Evolutionary conservation across 2,329 filamentous ascomycete species (phyloP), one percentile per base, ranked within the genome.

Genomic region (Trichophyton rubrum): DNA sequence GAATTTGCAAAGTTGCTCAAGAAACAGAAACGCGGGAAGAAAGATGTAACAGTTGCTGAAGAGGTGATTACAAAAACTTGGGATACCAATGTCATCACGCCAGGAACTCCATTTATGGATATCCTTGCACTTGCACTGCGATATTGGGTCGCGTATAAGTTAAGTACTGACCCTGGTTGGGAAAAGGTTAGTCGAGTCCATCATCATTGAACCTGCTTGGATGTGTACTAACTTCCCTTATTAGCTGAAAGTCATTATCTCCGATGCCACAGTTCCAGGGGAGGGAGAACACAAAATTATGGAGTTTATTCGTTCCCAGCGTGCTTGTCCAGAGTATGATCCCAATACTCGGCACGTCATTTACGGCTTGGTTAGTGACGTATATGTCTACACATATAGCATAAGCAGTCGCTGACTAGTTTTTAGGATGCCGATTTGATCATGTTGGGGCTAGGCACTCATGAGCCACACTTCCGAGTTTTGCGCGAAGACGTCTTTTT

Each of bases 281-380:
- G 93, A 99, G 77, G 93, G 93, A 72, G 93, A 99, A 77, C 93
- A 99, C 75, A 99, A 99, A 75, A 97, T 99, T 70, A 99, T 99
- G 93, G 86, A 93, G 67, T 99, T 97, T 72, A 84, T 99, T 66
- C 86, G 93, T 68, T 96, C 92, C 41, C 95, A 99, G 74, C 85
- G 93, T 68, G 84, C 88, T 57, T 93, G 89, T 59, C 87, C 91
- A 3, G 87, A 95, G 65, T 90, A 99, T 73, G 87, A 99, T 69
- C 93, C 93, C 24, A 97, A 99, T 73, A 97, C 93, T 22, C 88
- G 89, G 63, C 93, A 99, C 76, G 95, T 99, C 68, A 96, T 99
- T 64, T 99, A 99, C 71, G 93, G 93, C 57, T 80, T 99, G 66
- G 74, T 75, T 68, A 57, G 73, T 20, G 15, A 61, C 38, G 7